Evolutionary conservation across 2,329 filamentous ascomycete genomes (phyloP).

Genomic region (Claviceps maximensis): DNA sequence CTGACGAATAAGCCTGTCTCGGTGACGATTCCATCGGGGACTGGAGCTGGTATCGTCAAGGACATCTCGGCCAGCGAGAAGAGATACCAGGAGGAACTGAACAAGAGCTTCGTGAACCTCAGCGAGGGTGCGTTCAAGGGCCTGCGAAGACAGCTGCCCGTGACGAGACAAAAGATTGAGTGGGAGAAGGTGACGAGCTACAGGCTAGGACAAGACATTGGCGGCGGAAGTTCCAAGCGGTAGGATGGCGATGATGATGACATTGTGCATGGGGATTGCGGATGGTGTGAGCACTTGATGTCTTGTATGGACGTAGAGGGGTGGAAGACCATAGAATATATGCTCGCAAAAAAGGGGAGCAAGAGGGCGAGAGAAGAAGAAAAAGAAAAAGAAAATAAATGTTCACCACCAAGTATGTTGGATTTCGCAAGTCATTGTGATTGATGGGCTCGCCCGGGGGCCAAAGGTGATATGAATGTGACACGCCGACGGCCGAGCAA

Average conservation of each 20-base stretch:
- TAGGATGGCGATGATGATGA: constrained; percentile 17
- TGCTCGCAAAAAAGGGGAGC: no score
- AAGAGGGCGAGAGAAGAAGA: no score
- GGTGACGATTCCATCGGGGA: constrained; percentile 45
- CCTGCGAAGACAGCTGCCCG: constrained; percentile 79
- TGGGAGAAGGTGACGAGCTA: constrained; percentile 98
- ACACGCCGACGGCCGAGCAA: no score
- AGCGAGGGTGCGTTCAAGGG: constrained; percentile 95
- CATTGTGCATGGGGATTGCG: not conserved
- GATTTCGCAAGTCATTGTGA: no score
- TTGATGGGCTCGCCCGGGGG: no score
- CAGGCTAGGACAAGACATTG: constrained; percentile 68
- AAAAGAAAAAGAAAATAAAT: no score
- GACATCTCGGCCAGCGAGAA: constrained; percentile 72
- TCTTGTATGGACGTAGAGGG: not conserved
- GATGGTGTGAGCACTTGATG: not conserved
- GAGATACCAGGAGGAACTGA: constrained; percentile 92
- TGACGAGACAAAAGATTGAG: constrained; percentile 97
- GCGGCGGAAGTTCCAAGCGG: constrained; percentile 48
- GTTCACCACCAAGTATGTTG: no score
- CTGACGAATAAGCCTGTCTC: constrained; percentile 71
- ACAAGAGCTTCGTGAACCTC: constrained; percentile 73
- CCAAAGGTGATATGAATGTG: no score
- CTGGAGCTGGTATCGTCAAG: constrained; percentile 56
- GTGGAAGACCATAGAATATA: no score